phyloP scores from a whole-genome alignment of 768 basidiomycete species.

The Cystobasidium tubakii region DNA sequence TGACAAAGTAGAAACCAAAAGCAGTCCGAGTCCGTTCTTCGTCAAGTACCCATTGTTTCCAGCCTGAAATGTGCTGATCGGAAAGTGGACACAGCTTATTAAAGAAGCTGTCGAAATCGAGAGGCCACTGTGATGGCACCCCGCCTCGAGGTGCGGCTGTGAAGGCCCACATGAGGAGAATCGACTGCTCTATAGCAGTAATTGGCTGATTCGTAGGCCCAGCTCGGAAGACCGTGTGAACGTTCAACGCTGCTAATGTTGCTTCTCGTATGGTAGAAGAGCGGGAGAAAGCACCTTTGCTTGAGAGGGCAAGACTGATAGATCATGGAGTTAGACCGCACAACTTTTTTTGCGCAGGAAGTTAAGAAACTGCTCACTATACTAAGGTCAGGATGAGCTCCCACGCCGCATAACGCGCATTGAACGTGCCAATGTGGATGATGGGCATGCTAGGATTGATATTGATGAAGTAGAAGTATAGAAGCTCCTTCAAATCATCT shows the following conservation, averaged over 20 bases:
- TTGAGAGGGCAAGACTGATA: not conserved
- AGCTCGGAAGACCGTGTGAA: too few species aligned
- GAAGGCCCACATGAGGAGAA: not conserved
- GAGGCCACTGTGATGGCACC: not conserved
- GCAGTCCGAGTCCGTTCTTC: not conserved
- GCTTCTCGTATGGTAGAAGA: too few species aligned
- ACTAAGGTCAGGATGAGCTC: not conserved
- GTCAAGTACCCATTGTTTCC: not conserved
- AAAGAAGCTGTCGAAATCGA: not conserved
- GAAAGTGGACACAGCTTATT: not conserved
- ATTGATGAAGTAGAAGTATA: not conserved
- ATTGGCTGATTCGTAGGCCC: not conserved
- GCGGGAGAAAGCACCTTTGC: too few species aligned
- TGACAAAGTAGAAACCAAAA: not conserved
- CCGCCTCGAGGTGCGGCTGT: not conserved
- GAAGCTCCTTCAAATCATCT: not conserved
- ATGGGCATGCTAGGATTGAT: slow-evolving; percentile 1
- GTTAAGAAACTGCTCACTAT: too few species aligned
- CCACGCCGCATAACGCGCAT: not conserved
- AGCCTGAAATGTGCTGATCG: not conserved
- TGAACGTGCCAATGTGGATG: not conserved
- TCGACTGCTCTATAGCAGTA: not conserved
- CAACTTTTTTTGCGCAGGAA: too few species aligned
- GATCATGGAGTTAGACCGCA: too few species aligned
- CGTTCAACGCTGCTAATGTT: too few species aligned